Conservation (phyloP, 495 filamentous ascomycete genomes). For the Parathielavia appendiculata region DNA sequence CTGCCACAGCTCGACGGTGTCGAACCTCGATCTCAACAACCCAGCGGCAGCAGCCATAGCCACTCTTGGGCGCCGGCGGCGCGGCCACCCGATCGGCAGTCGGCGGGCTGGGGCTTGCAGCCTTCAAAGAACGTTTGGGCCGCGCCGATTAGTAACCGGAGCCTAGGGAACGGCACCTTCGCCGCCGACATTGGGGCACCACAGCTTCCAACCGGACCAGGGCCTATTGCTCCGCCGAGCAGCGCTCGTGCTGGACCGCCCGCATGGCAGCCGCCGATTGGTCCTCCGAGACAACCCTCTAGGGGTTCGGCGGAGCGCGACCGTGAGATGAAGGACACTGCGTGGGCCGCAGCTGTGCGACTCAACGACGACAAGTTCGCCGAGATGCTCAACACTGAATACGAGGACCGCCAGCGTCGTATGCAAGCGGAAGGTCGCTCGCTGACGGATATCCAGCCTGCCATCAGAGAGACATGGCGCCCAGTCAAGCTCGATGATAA, state of each 20-base stretch:
- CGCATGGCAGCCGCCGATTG: conserved; percentile 37
- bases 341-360: conserved; percentile 20
- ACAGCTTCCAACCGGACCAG: conserved; percentile 39
- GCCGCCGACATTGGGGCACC: conserved; percentile 53
- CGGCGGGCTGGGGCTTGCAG: conserved; percentile 33
- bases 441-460: conserved; percentile 35
- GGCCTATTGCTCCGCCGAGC: conserved; percentile 40
- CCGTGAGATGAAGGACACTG: conserved; percentile 8
- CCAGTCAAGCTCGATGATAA: conserved; percentile 49
- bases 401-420: conserved; percentile 28
- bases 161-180: conserved; percentile 76
- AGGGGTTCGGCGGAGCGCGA: not conserved
- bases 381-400: conserved; percentile 26
- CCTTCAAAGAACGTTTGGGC: conserved; percentile 65
- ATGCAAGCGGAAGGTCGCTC: conserved; percentile 28
- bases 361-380: conserved; percentile 26
- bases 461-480: conserved; percentile 62
- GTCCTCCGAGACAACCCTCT: conserved; percentile 27
- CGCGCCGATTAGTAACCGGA: conserved; percentile 61
- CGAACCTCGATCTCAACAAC: conserved; percentile 21
- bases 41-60: conserved; percentile 11
- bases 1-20: conserved; percentile 15
- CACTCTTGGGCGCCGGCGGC: conserved; percentile 24
- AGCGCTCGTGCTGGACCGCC: conserved; percentile 8
- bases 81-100: conserved; percentile 34